phyloP scores from a whole-genome alignment of 2,329 filamentous ascomycete species.

The Nigrograna mackinnonii region DNA sequence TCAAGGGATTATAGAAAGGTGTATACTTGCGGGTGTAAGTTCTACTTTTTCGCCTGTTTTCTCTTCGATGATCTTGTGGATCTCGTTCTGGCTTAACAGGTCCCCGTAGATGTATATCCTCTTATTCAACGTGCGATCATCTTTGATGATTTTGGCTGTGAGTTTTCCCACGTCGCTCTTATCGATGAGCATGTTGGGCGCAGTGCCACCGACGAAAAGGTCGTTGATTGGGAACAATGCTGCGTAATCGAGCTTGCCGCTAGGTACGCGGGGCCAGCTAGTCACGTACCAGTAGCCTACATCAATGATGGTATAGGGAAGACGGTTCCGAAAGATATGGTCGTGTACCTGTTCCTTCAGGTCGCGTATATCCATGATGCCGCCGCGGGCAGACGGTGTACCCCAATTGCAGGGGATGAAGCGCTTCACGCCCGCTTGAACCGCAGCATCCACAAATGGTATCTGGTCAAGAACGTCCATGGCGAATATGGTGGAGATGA shows the following conservation, averaged over 20 bases:
- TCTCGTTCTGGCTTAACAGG: constrained; percentile 50
- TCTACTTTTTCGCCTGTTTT: constrained; percentile 53
- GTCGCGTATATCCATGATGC: too few relatives aligned
- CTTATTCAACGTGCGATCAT: constrained; percentile 58
- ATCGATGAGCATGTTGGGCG: constrained; percentile 50
- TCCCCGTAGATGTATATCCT: constrained; percentile 55
- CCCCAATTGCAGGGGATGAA: constrained; percentile 33
- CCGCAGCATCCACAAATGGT: constrained; percentile 27
- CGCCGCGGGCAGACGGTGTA: constrained; percentile 46
- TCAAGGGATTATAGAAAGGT: neutral
- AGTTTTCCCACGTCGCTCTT: constrained; percentile 57
- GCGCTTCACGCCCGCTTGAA: constrained; percentile 31
- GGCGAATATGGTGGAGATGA: constrained; percentile 26
- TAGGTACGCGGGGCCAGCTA: constrained; percentile 47
- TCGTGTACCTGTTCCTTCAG: constrained; percentile 58
- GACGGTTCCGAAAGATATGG: constrained; percentile 50
- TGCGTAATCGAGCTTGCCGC: constrained; percentile 51
- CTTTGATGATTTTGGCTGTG: constrained; percentile 55
- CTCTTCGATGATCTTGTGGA: constrained; percentile 51
- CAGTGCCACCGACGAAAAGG: constrained; percentile 52
- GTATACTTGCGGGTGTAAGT: constrained; percentile 40
- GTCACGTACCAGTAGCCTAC: constrained; percentile 63
- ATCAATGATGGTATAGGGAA: constrained; percentile 62
- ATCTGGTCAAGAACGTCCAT: constrained; percentile 20
- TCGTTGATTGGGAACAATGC: constrained; percentile 23